Evolutionary conservation across 257 asterid genomes (phyloP), one percentile per base, ranked within the genome.

Genomic region (Fraxinus anomala): DNA sequence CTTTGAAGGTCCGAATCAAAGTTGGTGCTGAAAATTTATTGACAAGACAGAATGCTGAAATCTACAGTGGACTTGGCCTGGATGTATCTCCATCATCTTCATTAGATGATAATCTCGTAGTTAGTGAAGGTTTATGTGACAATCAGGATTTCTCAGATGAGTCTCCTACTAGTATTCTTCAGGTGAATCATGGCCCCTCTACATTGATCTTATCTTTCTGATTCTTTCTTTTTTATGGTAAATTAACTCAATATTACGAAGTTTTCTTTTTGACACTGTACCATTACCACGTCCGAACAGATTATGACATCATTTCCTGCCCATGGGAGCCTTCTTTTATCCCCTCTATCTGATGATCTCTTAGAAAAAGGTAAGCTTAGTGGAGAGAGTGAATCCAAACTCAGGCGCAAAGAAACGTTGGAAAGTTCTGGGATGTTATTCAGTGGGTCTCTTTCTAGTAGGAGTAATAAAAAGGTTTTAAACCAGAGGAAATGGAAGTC

Each of bases 51-150:
- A 94, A 91, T 86, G 92, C 91, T 81, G 97, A 94, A 65, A 87
- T 96, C 85, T 93, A 96, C 83, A 85, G 94, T 82, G 99, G 99
- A 36, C 98, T 94, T 44, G 99, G 99, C 36, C 98, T 96, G 33
- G 94, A 84, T 70, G 93, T 87, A 76, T 91, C 97, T 79, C 98
- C 99, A 54, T 89, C 97, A 24, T 90, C 99, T 30, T 94, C 99
- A 0, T 80, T 89, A 83, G 95, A 92, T 65, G 96, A 89, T 79
- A 91, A 92, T 79, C 97, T 89, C 61, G 14, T 83, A 28, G 83
- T 91, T 72, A 85, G 94, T 84, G 94, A 82, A 80, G 88, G 92
- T 76, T 81, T 86, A 73, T 75, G 73, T 80, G 87, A 84, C 59
- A 81, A 44, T 77, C 80, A 61, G 80, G 84, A 84, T 80, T 83